Conservation (phyloP, 1,139 yeast genomes). For the Sugiyamaella neomexicana region DNA sequence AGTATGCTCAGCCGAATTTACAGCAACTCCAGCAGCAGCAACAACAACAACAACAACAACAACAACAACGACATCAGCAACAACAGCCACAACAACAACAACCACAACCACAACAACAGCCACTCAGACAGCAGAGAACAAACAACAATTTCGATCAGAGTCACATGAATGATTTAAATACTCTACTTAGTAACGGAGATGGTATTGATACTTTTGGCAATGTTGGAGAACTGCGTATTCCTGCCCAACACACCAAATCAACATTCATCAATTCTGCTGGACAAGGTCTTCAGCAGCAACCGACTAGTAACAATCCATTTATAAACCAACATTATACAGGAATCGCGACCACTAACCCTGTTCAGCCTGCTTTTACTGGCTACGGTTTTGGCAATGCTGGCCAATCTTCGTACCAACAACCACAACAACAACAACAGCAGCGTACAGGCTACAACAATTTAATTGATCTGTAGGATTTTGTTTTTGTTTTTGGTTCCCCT, state of each 20-base stretch:
- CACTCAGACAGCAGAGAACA: constrained; percentile 40
- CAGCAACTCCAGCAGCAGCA: constrained; percentile 29
- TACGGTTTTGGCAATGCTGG: constrained; percentile 85
- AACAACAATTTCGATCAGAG: constrained; percentile 30
- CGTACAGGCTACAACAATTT: constrained; percentile 29
- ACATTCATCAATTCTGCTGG: constrained; percentile 88
- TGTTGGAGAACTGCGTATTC: constrained; percentile 83
- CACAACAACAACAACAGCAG: constrained; percentile 23
- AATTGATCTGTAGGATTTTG: constrained; percentile 34
- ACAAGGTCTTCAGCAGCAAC: constrained; percentile 46
- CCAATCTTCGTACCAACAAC: constrained; percentile 40
- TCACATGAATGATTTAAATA: constrained; percentile 60
- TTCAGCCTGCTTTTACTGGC: constrained; percentile 77
- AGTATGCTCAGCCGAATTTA: constrained; percentile 21
- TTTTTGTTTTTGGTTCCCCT: not conserved
- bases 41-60: constrained; percentile 31
- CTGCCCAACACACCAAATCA: constrained; percentile 89
- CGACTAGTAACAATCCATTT: constrained; percentile 67
- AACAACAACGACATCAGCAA: constrained; percentile 32
- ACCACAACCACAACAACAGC: constrained; percentile 38
- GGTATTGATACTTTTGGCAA: constrained; percentile 97
- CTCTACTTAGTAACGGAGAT: constrained; percentile 78
- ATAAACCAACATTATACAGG: constrained; percentile 75
- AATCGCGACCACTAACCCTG: constrained; percentile 55
- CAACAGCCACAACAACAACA: constrained; percentile 37